Evolutionary conservation across 2,329 filamentous ascomycete species (phyloP), one percentile per base, ranked within the genome.

Genomic region (Pseudofabraea citricarpa): DNA sequence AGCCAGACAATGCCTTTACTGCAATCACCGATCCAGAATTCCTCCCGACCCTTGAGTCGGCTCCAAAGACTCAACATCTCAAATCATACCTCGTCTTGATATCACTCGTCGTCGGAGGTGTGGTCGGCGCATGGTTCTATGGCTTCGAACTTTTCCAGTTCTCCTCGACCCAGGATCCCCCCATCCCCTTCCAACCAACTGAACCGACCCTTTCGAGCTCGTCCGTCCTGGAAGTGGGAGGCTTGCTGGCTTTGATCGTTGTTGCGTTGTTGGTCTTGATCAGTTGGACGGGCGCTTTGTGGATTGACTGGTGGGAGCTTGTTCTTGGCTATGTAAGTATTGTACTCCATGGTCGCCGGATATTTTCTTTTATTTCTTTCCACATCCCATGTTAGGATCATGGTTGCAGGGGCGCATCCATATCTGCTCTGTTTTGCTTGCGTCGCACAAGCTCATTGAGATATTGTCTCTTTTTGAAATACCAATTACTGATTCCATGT

Each of bases 61-160:
- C 31, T 6, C 40, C 40, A 6, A 24, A 20, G 13, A 15, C 16
- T 2, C 40, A 36, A 12, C 29, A 35, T 10, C 15, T 32, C 20
- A 36, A 35, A 21, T 33, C 31, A 15, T 18, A 21, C 15, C 9
- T 22, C 9, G 9, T 13, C 18, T 15, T 36, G 10, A 12, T 42
- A 18, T 21, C 19, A 3, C 15, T 35, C 5, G 31, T 42, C 26
- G 19, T 35, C 2, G 40, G 31, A 9, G 40, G 29, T 3, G 32
- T 42, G 8, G 13, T 42, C 19, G 29, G 31, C 40, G 40, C 40
- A 7, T 42, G 40, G 40, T 26, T 42, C 21, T 27, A 36, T 19
- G 40, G 40, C 29, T 42, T 42, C 15, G 40, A 42, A 19, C 40
- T 42, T n/a, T 36, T 42, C 19, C 40, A 42, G 21, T n/a, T 36